Evolutionary conservation across 306 rosid genomes (phyloP), one percentile per base, ranked within the genome.

Genomic region (Ormosia semicastrata): DNA sequence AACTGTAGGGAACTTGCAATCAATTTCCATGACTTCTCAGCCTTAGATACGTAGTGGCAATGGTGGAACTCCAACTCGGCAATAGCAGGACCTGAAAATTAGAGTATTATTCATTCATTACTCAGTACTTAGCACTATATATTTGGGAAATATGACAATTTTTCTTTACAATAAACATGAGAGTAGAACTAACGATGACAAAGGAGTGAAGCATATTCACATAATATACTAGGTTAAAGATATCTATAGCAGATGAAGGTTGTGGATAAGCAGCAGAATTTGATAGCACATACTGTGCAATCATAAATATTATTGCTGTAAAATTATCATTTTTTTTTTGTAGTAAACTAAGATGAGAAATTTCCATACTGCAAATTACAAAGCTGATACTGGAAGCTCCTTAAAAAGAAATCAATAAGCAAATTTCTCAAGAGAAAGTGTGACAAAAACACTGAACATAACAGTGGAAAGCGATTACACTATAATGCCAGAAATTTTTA

Each of bases 11-110:
- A 89, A 53, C 86, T 89, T 32, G 95, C 95, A 3, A 94, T 94
- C 88, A 77, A 57, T 86, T 89, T 92, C 98, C 94, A 90, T 13
- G 95, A 90, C 83, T 91, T 90, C 87, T 92, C 95, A 9, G 97
- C 98, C 86, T 82, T 90, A 5, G 87, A 83, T 57, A 85, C 88
- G 40, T 85, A 79, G 46, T 81, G 81, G 13, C 78, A 93, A 76
- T 73, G 94, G 79, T 66, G 88, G 75, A 94, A 94, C 79, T 90
- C 93, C 82, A 94, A 81, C 80, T 89, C 95, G 3, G 92, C 97
- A 39, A 92, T 84, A 5, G 95, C 93, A 7, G 89, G 84, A 79
- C 89, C 98, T 94, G 87, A 33, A 88, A 87, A 71, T 73, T 17
- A 69, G 37, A 73, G 65, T 54, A 79, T n/a, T 60, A 41, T 11